Base-by-base conservation (phyloP, 148 eudicot species). In the Rhododendron ferrugineum region DNA sequence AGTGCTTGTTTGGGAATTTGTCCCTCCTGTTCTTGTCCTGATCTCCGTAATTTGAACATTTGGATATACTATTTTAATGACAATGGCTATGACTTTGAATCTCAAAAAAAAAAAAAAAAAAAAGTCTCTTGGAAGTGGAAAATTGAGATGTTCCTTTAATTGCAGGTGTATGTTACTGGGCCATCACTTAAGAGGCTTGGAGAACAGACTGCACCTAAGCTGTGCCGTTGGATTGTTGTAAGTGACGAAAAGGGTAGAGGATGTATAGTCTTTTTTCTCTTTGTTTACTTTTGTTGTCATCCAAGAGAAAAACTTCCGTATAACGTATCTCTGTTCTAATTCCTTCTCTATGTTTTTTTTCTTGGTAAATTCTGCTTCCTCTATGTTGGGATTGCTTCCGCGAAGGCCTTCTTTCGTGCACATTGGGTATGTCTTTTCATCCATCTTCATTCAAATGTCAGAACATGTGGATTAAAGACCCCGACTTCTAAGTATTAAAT, bases 121-220 rank as follows among this genome's bases (percentile, higher is more conserved):
- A 20, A 5, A 58, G 15, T 74, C 47, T 1, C 20, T 4, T 70
- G 11, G 36, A 18, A 82, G 3, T 82, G 83, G 4, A 82, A 42
- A 13, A 42, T 44, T 74, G 36, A 84, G 32, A 52, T 52, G 73
- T 22, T 13, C 79, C 40, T 68, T 85, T 85, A 81, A 49, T 85
- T 85, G 82, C 95, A 93, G 98, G 98, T 95, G 98, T 89, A 96
- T 93, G 98, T 86, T 96, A 88, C 84, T 94, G 87, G 98, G 98
- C 46, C 96, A 94, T 90, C 98, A 96, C 86, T 88, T 96, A 50
- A 85, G 98, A 92, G 95, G 98, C 36, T 91, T 96, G 94, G 98
- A 94, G 88, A 94, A 94, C 90, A 89, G 98, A 87, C 88, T 96
- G 88, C 96, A 92, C 83, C 93, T 96, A 34, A 96, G 96, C 89